Evolutionary conservation across 306 rosid species (phyloP), one percentile per base, ranked within the genome.

Genomic region (Biancaea sappan): DNA sequence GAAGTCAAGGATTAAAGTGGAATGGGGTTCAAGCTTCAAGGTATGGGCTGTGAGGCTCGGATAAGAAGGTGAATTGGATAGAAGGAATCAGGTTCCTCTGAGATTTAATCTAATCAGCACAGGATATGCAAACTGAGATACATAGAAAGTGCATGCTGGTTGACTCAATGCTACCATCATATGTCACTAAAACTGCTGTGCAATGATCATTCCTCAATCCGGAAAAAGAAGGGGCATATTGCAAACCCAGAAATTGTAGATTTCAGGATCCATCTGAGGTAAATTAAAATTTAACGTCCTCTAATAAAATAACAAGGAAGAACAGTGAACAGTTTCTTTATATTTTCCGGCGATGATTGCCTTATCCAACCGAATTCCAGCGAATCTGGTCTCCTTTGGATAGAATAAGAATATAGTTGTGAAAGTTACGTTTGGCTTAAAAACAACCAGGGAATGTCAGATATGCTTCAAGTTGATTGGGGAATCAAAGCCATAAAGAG

Each of bases 401-500:
- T 57, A 82, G 84, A 72, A 84, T 72, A 80, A 70, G 84, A 83
- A 81, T 71, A 75, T 74, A 47, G 52, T 19, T 32, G 28, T 3
- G 6, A 35, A 46, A 66, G 67, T 74, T 76, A 74, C 34, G 52
- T 57, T 37, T 64, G 79, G 68, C 73, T 34, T 62, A 56, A 79
- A 63, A 31, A 38, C 25, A 74, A 69, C 75, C 71, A 60, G 56
- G 75, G 83, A 83, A 81, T 83, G 86, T 81, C 92, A 73, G 71
- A 72, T 58, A 48, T 47, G 40, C 25, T 19, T 80, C 57, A 58
- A 79, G 77, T 76, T 76, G 81, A 37, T 44, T 44, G 46, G 66
- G 69, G 82, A 79, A 88, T 81, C 83, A 66, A 78, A 79, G 44
- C 69, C 72, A 66, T 58, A 71, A 84, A 73, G 80, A 37, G 75